A percentile compares a stretch with the other conserved stretches of the same genome.
Evolutionary conservation across 2,329 filamentous ascomycete species (phyloP).

Genomic region (Apiospora sp.): DNA sequence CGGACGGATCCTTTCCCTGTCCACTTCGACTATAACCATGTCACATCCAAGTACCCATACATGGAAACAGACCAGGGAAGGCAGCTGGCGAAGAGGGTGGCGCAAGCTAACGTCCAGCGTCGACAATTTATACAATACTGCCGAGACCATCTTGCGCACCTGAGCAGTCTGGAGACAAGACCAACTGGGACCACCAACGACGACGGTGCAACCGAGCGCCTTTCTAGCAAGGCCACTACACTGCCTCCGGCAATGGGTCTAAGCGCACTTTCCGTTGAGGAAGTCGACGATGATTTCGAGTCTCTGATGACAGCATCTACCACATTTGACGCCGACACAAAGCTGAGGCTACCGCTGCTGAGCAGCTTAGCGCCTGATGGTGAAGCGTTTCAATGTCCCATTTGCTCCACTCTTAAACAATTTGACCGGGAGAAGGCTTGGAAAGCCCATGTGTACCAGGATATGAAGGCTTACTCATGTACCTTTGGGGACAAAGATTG

Average conservation of each 20-base stretch:
- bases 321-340: neutral
- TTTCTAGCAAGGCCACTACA: conserved; percentile 1
- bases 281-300: neutral
- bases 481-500: neutral
- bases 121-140: neutral
- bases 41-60: neutral
- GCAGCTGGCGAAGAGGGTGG: neutral
- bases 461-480: neutral
- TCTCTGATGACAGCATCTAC: neutral
- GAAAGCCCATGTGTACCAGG: neutral
- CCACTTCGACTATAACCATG: neutral
- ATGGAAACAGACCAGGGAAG: neutral
- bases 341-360: neutral
- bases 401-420: neutral
- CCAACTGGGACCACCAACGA: neutral
- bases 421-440: neutral
- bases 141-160: neutral
- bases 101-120: neutral
- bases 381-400: neutral
- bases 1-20: neutral
- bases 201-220: neutral
- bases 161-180: neutral
- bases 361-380: neutral
- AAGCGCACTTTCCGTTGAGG: neutral
- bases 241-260: neutral